These are phyloP conservation scores for Xeromyces bisporus DNA, from an alignment of 495 filamentous ascomycete species.

Conservation along the genomic window DNA sequence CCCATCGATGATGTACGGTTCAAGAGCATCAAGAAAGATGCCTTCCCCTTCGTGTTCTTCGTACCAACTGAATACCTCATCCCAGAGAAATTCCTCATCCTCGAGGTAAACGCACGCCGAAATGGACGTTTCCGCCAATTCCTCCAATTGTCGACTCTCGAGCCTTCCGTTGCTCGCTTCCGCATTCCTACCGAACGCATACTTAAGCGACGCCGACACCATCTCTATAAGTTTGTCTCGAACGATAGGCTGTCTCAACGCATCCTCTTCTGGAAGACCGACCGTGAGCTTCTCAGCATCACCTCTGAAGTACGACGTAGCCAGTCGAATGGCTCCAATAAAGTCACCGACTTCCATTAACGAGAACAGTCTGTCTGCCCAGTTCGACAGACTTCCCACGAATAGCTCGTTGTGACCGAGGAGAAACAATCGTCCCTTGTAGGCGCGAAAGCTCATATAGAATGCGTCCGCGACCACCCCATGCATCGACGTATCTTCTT, in stretches of 20 bases:
- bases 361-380: conserved; percentile 93
- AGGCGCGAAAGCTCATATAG: conserved; percentile 89
- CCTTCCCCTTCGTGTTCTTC: conserved; percentile 56
- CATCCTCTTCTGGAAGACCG: conserved; percentile 75
- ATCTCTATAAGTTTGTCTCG: conserved; percentile 82
- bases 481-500: conserved; percentile 79
- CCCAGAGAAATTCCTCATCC: conserved; percentile 71
- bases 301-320: conserved; percentile 81
- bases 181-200: conserved; percentile 55
- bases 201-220: conserved; percentile 82
- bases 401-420: conserved; percentile 80
- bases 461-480: conserved; percentile 95
- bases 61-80: conserved; percentile 77
- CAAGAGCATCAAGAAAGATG: conserved; percentile 73
- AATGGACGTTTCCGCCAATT: conserved; percentile 72
- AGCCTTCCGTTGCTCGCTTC: conserved; percentile 33
- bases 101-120: conserved; percentile 59
- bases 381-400: conserved; percentile 83
- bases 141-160: conserved; percentile 41
- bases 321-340: conserved; percentile 75
- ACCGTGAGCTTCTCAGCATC: conserved; percentile 81
- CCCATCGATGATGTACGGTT: conserved; percentile 67
- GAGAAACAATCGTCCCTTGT: conserved; percentile 86
- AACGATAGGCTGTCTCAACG: conserved; percentile 61
- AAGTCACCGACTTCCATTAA: conserved; percentile 92